Conservation (phyloP, 2,329 filamentous ascomycete species). For the Phyllosticta paracitricarpa region DNA sequence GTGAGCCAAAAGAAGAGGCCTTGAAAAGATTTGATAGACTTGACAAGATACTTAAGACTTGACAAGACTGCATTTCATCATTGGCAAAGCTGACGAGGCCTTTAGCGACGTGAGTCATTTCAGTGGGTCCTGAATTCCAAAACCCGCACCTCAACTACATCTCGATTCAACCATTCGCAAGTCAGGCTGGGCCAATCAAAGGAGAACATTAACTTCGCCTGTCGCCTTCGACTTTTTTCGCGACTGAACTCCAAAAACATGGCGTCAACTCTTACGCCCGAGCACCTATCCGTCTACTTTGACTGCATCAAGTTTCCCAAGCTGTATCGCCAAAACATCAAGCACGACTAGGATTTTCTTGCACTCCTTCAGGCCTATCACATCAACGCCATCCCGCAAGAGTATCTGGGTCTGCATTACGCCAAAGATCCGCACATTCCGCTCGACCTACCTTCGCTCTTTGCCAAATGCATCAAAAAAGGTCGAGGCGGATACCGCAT, state of each 20-base stretch:
- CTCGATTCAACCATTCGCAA: not conserved
- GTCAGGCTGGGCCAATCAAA: not conserved
- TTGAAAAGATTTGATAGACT: not conserved
- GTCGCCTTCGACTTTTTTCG: not conserved
- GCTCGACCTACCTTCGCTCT: constrained; percentile 40
- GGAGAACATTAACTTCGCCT: too few relatives aligned
- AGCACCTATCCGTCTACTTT: constrained; percentile 25
- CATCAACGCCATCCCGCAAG: constrained; percentile 43
- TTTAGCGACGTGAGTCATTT: not conserved
- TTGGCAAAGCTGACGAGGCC: not conserved
- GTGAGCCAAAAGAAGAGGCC: too few relatives aligned
- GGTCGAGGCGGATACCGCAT: constrained; percentile 52
- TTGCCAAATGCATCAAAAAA: constrained; percentile 38
- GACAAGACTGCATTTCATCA: not conserved
- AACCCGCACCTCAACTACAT: not conserved
- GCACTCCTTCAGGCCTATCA: constrained; percentile 35
- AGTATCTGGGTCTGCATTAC: constrained; percentile 49
- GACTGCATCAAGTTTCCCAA: constrained; percentile 22
- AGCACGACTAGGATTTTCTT: constrained; percentile 25
- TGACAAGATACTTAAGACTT: not conserved
- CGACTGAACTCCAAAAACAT: not conserved
- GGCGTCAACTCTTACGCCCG: constrained; percentile 9
- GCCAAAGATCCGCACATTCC: constrained; percentile 17
- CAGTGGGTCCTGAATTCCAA: not conserved
- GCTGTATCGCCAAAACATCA: constrained; percentile 13